These are phyloP conservation scores for Coprinopsis marcescibilis DNA, from an alignment of 768 basidiomycete species.

Conservation along the genomic window DNA sequence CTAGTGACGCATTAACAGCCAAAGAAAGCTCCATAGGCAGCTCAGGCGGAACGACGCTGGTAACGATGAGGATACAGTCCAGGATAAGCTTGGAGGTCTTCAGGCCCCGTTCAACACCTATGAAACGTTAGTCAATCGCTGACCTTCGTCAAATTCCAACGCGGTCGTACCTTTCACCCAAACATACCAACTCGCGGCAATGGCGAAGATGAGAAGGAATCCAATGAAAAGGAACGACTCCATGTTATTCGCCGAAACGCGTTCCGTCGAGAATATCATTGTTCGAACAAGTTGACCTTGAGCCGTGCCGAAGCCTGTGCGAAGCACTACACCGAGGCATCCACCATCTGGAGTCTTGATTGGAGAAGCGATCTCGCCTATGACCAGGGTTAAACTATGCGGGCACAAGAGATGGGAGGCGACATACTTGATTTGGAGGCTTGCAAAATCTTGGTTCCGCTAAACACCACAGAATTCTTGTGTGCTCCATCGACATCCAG, in stretches of 20 bases:
- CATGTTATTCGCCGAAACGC: constrained; percentile 91
- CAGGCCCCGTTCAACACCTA: constrained; percentile 85
- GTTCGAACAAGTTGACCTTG: constrained; percentile 97
- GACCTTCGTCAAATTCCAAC: not conserved
- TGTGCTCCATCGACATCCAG: constrained; percentile 85
- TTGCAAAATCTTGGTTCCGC: constrained; percentile 96
- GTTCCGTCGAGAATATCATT: constrained; percentile 98
- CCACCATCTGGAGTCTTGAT: constrained; percentile 84
- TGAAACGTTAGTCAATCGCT: not conserved
- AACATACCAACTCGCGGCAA: constrained; percentile 97
- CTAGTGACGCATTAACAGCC: constrained; percentile 92
- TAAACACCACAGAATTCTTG: constrained; percentile 86
- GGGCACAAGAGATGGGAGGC: not conserved
- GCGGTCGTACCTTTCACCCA: constrained; percentile 79
- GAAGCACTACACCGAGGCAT: constrained; percentile 86
- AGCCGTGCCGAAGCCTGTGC: constrained; percentile 95
- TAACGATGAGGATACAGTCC: constrained; percentile 94
- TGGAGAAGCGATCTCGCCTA: constrained; percentile 33
- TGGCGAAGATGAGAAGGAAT: constrained; percentile 94
- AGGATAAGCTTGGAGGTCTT: constrained; percentile 93
- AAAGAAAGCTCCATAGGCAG: constrained; percentile 96
- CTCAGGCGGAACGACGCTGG: constrained; percentile 96
- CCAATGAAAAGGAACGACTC: constrained; percentile 98
- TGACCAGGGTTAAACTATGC: not conserved
- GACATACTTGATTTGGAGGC: constrained; percentile 49